Conservation (phyloP, 148 eudicot species). For the Dysphania ambrosioides region DNA sequence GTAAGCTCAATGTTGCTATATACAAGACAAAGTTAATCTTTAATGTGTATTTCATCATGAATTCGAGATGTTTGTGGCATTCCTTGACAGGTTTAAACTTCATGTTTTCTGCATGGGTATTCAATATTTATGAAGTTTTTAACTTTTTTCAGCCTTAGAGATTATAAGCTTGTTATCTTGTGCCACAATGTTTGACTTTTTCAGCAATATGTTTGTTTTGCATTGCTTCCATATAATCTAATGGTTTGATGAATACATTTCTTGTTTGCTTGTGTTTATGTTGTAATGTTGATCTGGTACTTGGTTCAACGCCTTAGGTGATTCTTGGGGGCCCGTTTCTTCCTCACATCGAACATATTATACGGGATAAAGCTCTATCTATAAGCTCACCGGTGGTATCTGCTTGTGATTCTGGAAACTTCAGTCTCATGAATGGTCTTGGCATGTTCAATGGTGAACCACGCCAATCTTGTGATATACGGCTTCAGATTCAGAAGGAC, state of each 20-base stretch:
- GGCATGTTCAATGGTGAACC: conserved; percentile 41
- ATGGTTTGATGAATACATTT: neutral
- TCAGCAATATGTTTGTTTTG: neutral
- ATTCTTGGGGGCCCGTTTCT: conserved; percentile 91
- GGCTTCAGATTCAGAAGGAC: conserved; percentile 60
- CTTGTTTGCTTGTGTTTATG: neutral
- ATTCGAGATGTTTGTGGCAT: conserved; percentile 6
- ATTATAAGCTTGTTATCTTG: neutral
- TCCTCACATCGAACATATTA: conserved; percentile 75
- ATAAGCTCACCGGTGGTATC: conserved; percentile 67
- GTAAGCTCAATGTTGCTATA: conserved; percentile 8
- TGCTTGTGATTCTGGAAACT: conserved; percentile 69
- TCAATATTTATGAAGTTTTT: neutral
- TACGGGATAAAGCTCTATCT: conserved; percentile 72
- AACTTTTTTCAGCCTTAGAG: neutral
- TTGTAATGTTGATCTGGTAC: conserved; percentile 17
- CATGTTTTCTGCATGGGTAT: neutral
- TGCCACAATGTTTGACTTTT: neutral
- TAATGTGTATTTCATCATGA: neutral
- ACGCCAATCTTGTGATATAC: conserved; percentile 64
- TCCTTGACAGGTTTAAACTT: neutral
- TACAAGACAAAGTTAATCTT: neutral
- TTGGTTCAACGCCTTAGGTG: conserved; percentile 45
- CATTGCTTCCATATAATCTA: neutral
- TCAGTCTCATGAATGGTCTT: conserved; percentile 48